Percentiles rank a stretch among this genome's conserved stretches.
phyloP scores from a whole-genome alignment of 441 rosid species.

The Brassica hybrid region DNA sequence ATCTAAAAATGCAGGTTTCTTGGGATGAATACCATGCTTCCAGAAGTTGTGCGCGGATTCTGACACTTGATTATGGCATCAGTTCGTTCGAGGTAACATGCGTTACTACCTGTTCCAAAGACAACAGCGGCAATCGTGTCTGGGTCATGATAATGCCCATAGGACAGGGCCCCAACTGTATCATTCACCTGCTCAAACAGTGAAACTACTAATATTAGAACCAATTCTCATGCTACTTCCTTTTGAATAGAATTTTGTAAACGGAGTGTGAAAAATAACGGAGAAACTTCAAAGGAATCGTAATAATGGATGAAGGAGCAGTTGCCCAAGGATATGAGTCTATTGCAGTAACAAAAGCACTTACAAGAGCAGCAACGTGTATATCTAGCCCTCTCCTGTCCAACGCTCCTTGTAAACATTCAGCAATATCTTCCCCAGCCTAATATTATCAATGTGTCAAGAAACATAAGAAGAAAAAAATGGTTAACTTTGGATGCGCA shows the following conservation, averaged over 20 bases:
- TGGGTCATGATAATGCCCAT: conserved; percentile 83
- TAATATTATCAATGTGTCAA: conserved; percentile 38
- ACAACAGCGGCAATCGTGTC: conserved; percentile 95
- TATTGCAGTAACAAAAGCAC: conserved; percentile 25
- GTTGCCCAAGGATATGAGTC: conserved; percentile 7
- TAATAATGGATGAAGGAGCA: conserved; percentile 11
- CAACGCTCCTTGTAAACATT: conserved; percentile 63
- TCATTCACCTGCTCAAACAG: conserved; percentile 82
- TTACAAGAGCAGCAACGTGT: conserved; percentile 75
- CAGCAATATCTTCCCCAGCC: conserved; percentile 79
- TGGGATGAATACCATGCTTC: conserved; percentile 75
- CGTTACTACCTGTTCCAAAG: conserved; percentile 94
- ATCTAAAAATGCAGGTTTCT: conserved; percentile 11
- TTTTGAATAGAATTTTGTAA: neutral
- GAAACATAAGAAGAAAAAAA: neutral
- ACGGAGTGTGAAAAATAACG: neutral
- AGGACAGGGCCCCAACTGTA: conserved; percentile 92
- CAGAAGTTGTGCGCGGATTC: conserved; percentile 78
- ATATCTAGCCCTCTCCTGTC: conserved; percentile 63
- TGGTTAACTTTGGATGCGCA: neutral
- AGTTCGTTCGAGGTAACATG: conserved; percentile 89
- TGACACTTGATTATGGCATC: conserved; percentile 91
- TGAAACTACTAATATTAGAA: conserved; percentile 11
- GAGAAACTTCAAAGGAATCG: neutral
- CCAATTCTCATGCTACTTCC: neutral